Evolutionary conservation across 73 alveolate genomes (phyloP).

Genomic region (Uronychia binucleata): DNA sequence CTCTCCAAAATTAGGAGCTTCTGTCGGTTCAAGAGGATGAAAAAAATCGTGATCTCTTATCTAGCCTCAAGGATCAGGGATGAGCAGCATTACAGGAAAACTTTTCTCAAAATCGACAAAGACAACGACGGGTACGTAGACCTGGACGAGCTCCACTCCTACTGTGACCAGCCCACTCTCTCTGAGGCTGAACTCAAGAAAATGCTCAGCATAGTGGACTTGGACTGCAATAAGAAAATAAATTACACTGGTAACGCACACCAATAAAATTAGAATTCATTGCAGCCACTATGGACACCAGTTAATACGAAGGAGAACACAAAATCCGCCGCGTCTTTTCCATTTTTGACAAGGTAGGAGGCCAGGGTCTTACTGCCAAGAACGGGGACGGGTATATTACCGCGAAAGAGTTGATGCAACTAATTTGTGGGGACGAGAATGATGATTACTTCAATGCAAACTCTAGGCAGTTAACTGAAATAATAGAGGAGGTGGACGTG

Average conservation of each 20-base stretch:
- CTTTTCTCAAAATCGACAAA: not conserved
- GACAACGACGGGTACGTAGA: constrained; percentile 14
- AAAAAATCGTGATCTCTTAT: not conserved
- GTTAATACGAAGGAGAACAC: not conserved
- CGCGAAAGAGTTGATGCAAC: not conserved
- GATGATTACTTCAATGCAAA: not conserved
- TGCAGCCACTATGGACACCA: constrained; percentile 4
- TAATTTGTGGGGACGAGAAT: not conserved
- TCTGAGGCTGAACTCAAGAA: not conserved
- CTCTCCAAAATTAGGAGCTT: not conserved
- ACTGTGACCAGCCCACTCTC: not conserved
- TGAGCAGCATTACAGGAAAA: not conserved
- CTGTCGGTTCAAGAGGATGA: not conserved
- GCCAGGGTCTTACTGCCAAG: not conserved
- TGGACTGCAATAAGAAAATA: not conserved
- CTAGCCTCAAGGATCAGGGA: not conserved
- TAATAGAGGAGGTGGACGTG: not conserved
- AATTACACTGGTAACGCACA: not conserved
- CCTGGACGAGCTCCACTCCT: not conserved
- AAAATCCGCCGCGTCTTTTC: not conserved
- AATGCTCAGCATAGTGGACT: not conserved
- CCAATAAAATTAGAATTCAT: not conserved
- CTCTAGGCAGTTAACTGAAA: not conserved
- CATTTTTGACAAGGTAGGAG: not conserved
- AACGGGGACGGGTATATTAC: constrained; percentile 1